These are phyloP conservation scores for Xylaria sp. DNA, from an alignment of 2,329 filamentous ascomycete species.

Conservation along the genomic window DNA sequence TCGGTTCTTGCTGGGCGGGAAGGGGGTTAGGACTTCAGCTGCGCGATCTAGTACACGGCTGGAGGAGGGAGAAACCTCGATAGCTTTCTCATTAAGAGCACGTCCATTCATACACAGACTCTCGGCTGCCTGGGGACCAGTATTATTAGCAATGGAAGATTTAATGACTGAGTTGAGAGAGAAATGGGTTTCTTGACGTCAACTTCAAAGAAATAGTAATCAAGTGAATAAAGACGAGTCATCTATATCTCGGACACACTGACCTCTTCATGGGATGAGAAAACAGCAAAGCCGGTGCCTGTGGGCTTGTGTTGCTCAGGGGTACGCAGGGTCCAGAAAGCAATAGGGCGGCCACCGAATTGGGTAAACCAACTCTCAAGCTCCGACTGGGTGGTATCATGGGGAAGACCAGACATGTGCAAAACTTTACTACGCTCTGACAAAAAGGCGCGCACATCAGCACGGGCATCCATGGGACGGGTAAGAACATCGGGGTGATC, in stretches of 20 bases:
- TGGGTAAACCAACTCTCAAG: slow-evolving; percentile 99
- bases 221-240: not conserved
- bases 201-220: not conserved
- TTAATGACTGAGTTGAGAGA: not conserved
- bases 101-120: slow-evolving; percentile 99
- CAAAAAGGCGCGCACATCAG: slow-evolving; percentile 94
- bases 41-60: slow-evolving; percentile 95
- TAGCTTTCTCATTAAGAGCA: slow-evolving; percentile 97
- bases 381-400: slow-evolving; percentile 98
- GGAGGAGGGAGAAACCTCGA: slow-evolving; percentile 98
- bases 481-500: slow-evolving; percentile 96
- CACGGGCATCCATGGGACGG: slow-evolving; percentile 94
- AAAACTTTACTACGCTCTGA: slow-evolving; percentile 97
- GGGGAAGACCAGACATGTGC: slow-evolving; percentile 95
- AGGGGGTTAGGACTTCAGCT: slow-evolving; percentile 94
- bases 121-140: slow-evolving; percentile 79
- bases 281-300: slow-evolving; percentile 96
- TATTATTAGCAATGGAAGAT: slow-evolving; percentile 21
- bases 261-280: slow-evolving; percentile 99
- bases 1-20: slow-evolving; percentile 98
- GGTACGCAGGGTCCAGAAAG: slow-evolving; percentile 97
- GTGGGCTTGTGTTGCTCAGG: slow-evolving; percentile 99
- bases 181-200: not conserved
- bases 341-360: slow-evolving; percentile 96
- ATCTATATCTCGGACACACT: slow-evolving; percentile 51